Evolutionary conservation across 2,329 filamentous ascomycete genomes (phyloP), one percentile per base, ranked within the genome.

Genomic region (Emydomyces testavorans): DNA sequence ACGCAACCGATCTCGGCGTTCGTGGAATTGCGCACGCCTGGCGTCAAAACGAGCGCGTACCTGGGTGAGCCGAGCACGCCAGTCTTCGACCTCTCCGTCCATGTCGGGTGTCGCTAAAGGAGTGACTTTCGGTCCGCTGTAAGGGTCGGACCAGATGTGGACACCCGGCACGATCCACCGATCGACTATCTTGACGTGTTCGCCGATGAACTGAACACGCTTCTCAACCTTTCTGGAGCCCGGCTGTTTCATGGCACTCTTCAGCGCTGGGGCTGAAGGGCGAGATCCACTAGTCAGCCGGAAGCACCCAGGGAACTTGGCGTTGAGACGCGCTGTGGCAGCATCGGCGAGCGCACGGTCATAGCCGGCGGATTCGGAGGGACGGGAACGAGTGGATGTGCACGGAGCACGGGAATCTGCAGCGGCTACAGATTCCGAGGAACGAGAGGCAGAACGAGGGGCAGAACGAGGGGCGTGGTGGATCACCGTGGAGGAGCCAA

Each of bases 201-300:
- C 51, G 29, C 54, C 56, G 23, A 54, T 55, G 54, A 62, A 61
- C 48, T 54, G 56, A 50, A 62, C 56, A 55, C 46, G 49, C 47
- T 39, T 53, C 35, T 52, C 45, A 38, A 35, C 20, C 24, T 31
- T 36, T 16, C 26, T 41, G 34, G 20, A 8, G n/a, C 39, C 34
- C 40, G 40, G 29, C 34, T 40, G 44, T 42, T 38, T 46, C 45
- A 51, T 45, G 35, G 46, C 46, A 41, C 49, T 51, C 41, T 48
- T 51, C 43, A 46, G 26, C 43, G 38, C 46, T 29, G 29, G 45
- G 32, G 37, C 35, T 44, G 47, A 45, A 50, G 49, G 29, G 11
- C n/a, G 15, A 32, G 28, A n/a, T 36, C 29, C 20, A 21, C 16
- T 29, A 50, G 49, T 34, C 40, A 24, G 45, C 39, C 26, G 28